Evolutionary conservation across 441 rosid genomes (phyloP), one percentile per base, ranked within the genome.

Genomic region (Manihot esculenta): DNA sequence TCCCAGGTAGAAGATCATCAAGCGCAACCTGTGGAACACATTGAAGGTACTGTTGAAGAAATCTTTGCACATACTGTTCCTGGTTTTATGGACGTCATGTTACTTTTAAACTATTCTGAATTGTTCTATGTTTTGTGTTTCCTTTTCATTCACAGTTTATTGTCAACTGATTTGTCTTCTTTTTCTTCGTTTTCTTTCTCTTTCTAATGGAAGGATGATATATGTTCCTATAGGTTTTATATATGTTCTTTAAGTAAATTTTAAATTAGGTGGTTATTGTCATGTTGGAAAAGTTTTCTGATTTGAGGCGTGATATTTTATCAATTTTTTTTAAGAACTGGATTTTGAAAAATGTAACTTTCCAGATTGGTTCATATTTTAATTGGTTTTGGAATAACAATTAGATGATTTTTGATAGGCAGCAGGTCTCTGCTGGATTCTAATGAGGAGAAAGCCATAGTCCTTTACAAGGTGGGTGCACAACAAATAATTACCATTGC

Each of bases 371-470:
- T 51, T 21, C 23, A 38, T 50, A 9, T 63, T 75, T 54, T n/a
- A 18, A 44, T 59, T 56, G 63, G 64, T 33, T 70, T 63, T 51
- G 44, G 60, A n/a, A 45, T 79, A 51, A 60, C 38, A 63, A 67
- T 49, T 26, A 10, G n/a, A 48, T 55, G 61, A 44, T 60, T 82
- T 35, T 83, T 66, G 63, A 75, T 88, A 94, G 98, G 91, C 44
- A 72, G 72, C 68, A 83, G 76, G 79, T 74, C 82, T 67, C 47
- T 82, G 55, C 72, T 74, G 66, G 85, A 85, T 59, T 67, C 82
- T 64, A 82, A 59, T 21, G 95, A 89, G 73, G 95, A 92, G 83
- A 93, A 88, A 84, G 96, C 99, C 67, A 88, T 95, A 69, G 91
- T 93, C 68, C 89, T 95, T 73, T 93, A 89, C 81, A 82, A 86